A percentile compares a stretch with the other conserved stretches of the same genome.
phyloP scores from a whole-genome alignment of 177 flowering plant genomes.

The Vitis hybrid region DNA sequence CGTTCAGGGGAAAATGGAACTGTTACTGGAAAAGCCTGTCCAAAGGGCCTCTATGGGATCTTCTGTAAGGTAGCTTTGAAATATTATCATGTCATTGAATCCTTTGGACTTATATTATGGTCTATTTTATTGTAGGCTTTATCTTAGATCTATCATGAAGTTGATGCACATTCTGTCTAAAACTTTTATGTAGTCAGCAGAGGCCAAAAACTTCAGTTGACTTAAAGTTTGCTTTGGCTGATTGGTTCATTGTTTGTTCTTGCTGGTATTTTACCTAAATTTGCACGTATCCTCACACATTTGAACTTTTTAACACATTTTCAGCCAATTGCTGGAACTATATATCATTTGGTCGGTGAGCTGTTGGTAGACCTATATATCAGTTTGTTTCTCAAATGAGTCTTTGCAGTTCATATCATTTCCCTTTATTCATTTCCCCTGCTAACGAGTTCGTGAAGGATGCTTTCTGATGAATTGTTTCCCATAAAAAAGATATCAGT shows the following conservation, averaged over 20 bases:
- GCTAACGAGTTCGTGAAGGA: no score
- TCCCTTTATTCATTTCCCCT: neutral
- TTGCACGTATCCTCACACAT: neutral
- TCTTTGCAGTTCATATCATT: neutral
- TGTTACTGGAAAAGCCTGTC: conserved; percentile 89
- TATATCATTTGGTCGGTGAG: no score
- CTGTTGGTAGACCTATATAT: neutral
- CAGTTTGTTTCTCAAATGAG: neutral
- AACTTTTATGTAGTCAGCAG: neutral
- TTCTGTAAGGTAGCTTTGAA: conserved; percentile 73
- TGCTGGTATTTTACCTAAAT: neutral
- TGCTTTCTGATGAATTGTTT: no score
- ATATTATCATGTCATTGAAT: neutral
- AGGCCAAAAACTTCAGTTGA: neutral
- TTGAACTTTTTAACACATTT: neutral
- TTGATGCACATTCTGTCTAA: neutral
- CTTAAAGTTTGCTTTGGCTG: neutral
- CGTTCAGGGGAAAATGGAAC: conserved; percentile 77
- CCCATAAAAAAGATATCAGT: no score
- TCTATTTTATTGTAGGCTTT: neutral
- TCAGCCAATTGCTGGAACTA: neutral
- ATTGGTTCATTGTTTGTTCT: neutral
- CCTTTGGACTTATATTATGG: neutral
- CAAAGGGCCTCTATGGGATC: conserved; percentile 86
- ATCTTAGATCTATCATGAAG: neutral